Evolutionary conservation across 2,329 filamentous ascomycete genomes (phyloP), one percentile per base, ranked within the genome.

Genomic region (Aspergillus jensenii): DNA sequence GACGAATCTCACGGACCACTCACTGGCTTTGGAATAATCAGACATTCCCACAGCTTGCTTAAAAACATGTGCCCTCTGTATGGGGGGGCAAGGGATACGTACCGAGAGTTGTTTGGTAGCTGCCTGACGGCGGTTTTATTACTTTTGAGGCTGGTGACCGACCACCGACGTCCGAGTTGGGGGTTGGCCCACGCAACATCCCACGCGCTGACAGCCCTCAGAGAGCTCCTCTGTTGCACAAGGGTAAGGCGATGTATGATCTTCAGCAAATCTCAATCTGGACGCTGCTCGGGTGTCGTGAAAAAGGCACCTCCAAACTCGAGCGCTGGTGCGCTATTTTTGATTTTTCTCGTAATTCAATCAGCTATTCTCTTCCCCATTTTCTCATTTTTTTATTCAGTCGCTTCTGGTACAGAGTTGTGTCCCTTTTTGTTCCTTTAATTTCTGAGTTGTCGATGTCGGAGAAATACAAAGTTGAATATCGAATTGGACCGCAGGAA

Each of bases 401-500:
- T 39, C 21, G 8, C 21, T 50, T 46, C 9, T 12, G 44, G 23
- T 23, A 8, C 19, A 37, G 31, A 47, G 11, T 52, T 33, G 21
- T 19, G 33, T 35, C 19, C 41, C 40, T 27, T 23, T 51, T 21
- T 39, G 25, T 45, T 15, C 35, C n/a, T 50, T 27, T 8, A 33
- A 53, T 53, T 41, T 43, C 47, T 33, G 17, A 45, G 62, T 31
- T 57, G 49, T 64, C 47, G 45, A 45, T 52, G 25, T 55, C 53
- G 57, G 59, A 56, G 45, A 59, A 58, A 58, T 59, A 59, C 49
- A 61, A 55, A 59, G 27, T 17, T 44, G n/a, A n/a, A 25, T 12
- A 21, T 54, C 52, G 47, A 62, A 60, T 63, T 60, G 63, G 65
- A 65, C 62, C 59, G 56, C 63, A 67, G 63, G 64, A 66, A 66